Evolutionary conservation across 2,329 filamentous ascomycete genomes (phyloP).

Genomic region (Ascochyta clinopodiicola): DNA sequence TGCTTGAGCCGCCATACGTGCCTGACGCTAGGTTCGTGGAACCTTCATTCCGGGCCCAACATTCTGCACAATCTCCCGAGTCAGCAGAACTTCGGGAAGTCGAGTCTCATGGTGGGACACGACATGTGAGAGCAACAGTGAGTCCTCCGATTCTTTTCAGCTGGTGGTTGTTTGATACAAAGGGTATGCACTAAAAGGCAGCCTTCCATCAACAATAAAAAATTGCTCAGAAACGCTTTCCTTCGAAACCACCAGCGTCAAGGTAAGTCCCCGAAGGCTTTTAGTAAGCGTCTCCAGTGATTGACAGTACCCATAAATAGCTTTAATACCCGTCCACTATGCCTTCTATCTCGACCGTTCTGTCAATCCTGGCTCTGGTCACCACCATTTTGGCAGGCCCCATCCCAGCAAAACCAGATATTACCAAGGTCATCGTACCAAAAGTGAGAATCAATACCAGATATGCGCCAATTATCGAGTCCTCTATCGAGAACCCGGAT

Average conservation of each 20-base stretch:
- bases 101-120: slow-evolving; percentile 3
- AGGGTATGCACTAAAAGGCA: background rate
- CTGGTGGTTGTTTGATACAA: background rate
- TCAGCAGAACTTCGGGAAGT: slow-evolving; percentile 1
- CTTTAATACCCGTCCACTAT: background rate
- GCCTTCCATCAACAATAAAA: background rate
- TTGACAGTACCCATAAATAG: background rate
- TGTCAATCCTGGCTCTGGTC: slow-evolving; percentile 14
- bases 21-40: background rate
- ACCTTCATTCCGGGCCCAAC: background rate
- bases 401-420: slow-evolving; percentile 14
- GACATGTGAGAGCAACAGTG: slow-evolving; percentile 3
- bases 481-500: background rate
- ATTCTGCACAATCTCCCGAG: background rate
- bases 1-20: slow-evolving; percentile 1
- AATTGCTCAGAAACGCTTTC: background rate
- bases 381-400: slow-evolving; percentile 20
- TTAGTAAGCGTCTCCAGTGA: background rate
- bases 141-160: background rate
- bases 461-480: background rate
- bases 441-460: background rate
- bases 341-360: slow-evolving; percentile 5
- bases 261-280: background rate
- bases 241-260: background rate
- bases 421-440: background rate